Conservation (phyloP, 108 stramenopile species). For the Phaeodactylum tricornutum region DNA sequence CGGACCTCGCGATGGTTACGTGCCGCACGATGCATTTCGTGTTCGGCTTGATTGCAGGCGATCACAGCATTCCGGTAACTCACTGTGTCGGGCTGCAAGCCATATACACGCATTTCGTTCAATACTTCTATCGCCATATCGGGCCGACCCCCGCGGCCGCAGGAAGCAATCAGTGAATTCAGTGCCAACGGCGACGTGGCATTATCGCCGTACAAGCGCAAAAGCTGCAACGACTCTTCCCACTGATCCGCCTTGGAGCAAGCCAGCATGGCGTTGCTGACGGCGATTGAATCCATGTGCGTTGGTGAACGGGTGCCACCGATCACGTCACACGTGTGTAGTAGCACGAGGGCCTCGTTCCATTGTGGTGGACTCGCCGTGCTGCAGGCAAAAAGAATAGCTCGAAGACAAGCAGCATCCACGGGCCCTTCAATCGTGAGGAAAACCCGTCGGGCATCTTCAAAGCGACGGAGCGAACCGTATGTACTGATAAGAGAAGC, state of each 20-base stretch:
- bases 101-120: slow-evolving; percentile 42
- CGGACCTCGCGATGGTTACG: too few relatives aligned
- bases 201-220: slow-evolving; percentile 36
- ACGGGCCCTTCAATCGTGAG: slow-evolving; percentile 32
- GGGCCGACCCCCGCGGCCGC: slow-evolving; percentile 47
- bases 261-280: slow-evolving; percentile 33
- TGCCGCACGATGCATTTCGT: slow-evolving; percentile 16
- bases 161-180: slow-evolving; percentile 53
- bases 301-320: slow-evolving; percentile 27
- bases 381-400: slow-evolving; percentile 43
- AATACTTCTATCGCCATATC: slow-evolving; percentile 49
- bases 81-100: slow-evolving; percentile 27
- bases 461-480: slow-evolving; percentile 22
- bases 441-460: slow-evolving; percentile 28
- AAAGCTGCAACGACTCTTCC: slow-evolving; percentile 47
- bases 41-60: slow-evolving; percentile 69
- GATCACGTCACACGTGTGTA: slow-evolving; percentile 52
- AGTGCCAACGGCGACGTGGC: slow-evolving; percentile 23
- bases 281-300: slow-evolving; percentile 29
- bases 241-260: slow-evolving; percentile 43
- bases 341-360: slow-evolving; percentile 40
- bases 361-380: slow-evolving; percentile 20
- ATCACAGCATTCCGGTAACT: slow-evolving; percentile 58
- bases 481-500: slow-evolving; percentile 37
- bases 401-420: slow-evolving; percentile 48